These are phyloP conservation scores for Kuraishia floccosa DNA, from an alignment of 805 yeast species.

Conservation along the genomic window DNA sequence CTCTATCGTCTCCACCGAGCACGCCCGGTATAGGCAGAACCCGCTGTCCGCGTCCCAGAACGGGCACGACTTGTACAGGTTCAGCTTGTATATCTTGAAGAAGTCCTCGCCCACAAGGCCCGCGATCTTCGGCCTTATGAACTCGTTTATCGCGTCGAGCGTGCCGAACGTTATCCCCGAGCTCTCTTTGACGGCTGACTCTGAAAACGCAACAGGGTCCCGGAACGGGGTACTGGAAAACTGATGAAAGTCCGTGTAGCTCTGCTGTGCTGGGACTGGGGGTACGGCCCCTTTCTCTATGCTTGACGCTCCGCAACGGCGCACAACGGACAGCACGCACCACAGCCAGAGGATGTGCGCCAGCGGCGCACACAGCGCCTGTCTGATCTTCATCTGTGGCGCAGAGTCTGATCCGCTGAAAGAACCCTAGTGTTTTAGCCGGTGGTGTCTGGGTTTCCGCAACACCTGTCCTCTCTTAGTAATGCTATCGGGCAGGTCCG, in stretches of 20 bases:
- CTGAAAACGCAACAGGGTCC: conserved; percentile 10
- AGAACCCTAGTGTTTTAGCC: too few relatives aligned
- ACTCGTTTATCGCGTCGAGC: conserved; percentile 37
- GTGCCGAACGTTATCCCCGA: conserved; percentile 24
- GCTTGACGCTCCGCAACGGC: too few relatives aligned
- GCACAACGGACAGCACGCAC: too few relatives aligned
- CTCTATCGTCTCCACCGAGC: conserved; percentile 81
- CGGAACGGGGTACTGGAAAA: conserved; percentile 18
- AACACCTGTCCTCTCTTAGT: too few relatives aligned
- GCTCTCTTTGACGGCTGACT: conserved; percentile 13
- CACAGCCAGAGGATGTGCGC: too few relatives aligned
- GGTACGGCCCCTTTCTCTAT: too few relatives aligned
- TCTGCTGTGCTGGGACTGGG: conserved; percentile 15
- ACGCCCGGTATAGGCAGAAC: conserved; percentile 75
- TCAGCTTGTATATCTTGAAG: conserved; percentile 79
- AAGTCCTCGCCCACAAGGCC: conserved; percentile 62
- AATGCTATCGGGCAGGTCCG: too few relatives aligned
- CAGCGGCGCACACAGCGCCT: too few relatives aligned
- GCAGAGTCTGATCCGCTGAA: too few relatives aligned
- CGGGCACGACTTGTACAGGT: conserved; percentile 75
- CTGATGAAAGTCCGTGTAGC: conserved; percentile 15
- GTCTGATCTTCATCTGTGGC: too few relatives aligned
- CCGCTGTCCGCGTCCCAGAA: conserved; percentile 73
- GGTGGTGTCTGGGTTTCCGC: too few relatives aligned
- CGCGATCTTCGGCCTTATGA: conserved; percentile 44